Evolutionary conservation across 2,329 filamentous ascomycete genomes (phyloP).

Genomic region (Coleophoma crateriformis): DNA sequence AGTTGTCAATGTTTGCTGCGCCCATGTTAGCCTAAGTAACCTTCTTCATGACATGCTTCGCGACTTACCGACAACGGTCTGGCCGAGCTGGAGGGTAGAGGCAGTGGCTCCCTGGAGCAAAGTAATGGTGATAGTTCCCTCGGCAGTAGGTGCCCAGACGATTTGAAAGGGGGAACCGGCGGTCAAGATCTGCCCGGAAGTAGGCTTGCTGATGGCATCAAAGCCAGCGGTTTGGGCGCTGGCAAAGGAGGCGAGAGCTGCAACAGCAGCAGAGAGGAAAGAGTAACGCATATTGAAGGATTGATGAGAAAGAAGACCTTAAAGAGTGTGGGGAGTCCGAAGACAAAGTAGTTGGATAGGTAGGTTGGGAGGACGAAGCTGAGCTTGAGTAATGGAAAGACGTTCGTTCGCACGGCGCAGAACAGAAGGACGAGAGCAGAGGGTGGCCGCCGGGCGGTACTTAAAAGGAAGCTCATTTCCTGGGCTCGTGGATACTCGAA

Average conservation of each 20-base stretch:
- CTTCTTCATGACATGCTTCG: not conserved
- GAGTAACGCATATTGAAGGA: conserved; percentile 22
- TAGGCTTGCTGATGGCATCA: conserved; percentile 45
- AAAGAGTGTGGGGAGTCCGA: conserved; percentile 23
- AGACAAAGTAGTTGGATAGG: conserved; percentile 13
- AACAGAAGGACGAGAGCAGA: not conserved
- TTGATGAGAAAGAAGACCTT: conserved; percentile 4
- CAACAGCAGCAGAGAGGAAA: conserved; percentile 17
- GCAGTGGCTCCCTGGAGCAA: conserved; percentile 47
- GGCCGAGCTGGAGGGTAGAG: conserved; percentile 34
- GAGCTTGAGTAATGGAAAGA: not conserved
- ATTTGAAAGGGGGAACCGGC: conserved; percentile 46
- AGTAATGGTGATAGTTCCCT: conserved; percentile 43
- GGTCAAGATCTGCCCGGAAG: conserved; percentile 34
- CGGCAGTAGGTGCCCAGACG: conserved; percentile 39
- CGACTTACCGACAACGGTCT: conserved; percentile 46
- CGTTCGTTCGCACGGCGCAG: not conserved
- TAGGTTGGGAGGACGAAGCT: conserved; percentile 1
- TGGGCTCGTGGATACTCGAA: not conserved
- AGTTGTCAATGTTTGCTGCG: conserved; percentile 42
- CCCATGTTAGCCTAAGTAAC: conserved; percentile 7
- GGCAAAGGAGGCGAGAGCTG: conserved; percentile 19
- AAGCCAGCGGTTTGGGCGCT: conserved; percentile 52
- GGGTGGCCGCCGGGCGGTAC: not conserved
- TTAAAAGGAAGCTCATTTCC: not conserved